Evolutionary conservation across 768 basidiomycete species (phyloP).

Genomic region (Pisolithus tinctorius): DNA sequence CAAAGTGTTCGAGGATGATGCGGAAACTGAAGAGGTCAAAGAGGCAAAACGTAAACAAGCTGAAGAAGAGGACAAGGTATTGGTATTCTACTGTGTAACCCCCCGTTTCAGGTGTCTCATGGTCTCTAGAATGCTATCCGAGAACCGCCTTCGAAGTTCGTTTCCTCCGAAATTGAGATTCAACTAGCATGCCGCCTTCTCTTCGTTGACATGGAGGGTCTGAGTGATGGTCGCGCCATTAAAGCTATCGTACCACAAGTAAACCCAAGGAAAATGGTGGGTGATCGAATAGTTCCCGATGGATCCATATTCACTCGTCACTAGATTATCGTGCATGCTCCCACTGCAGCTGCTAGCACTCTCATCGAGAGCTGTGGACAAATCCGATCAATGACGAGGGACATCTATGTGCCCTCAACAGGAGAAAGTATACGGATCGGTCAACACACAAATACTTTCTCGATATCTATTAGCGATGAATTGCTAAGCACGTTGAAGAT

Average conservation of each 20-base stretch:
- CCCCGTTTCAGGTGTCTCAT: slow-evolving; percentile 4
- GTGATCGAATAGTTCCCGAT: slow-evolving; percentile 10
- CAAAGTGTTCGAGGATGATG: slow-evolving; percentile 85
- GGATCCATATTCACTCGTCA: not conserved
- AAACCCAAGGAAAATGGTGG: slow-evolving; percentile 91
- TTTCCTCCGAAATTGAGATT: slow-evolving; percentile 68
- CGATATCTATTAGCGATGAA: slow-evolving; percentile 88
- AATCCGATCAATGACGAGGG: slow-evolving; percentile 86
- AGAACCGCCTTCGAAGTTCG: slow-evolving; percentile 90
- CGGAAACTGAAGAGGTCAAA: slow-evolving; percentile 73
- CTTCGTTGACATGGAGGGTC: slow-evolving; percentile 93
- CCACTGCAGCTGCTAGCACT: slow-evolving; percentile 54
- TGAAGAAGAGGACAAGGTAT: slow-evolving; percentile 82
- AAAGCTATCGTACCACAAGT: slow-evolving; percentile 96
- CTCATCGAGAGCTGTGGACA: slow-evolving; percentile 77
- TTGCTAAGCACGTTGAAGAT: slow-evolving; percentile 72
- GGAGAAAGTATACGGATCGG: slow-evolving; percentile 87
- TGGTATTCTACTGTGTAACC: not conserved
- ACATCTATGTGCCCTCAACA: slow-evolving; percentile 72
- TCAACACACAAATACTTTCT: slow-evolving; percentile 92
- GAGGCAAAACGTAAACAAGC: slow-evolving; percentile 60
- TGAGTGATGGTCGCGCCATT: slow-evolving; percentile 94
- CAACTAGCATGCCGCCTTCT: slow-evolving; percentile 81
- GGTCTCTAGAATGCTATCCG: slow-evolving; percentile 55
- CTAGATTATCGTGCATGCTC: slow-evolving; percentile 86